Conservation (phyloP, 2,329 filamentous ascomycete genomes). For the Annulohypoxylon truncatum region DNA sequence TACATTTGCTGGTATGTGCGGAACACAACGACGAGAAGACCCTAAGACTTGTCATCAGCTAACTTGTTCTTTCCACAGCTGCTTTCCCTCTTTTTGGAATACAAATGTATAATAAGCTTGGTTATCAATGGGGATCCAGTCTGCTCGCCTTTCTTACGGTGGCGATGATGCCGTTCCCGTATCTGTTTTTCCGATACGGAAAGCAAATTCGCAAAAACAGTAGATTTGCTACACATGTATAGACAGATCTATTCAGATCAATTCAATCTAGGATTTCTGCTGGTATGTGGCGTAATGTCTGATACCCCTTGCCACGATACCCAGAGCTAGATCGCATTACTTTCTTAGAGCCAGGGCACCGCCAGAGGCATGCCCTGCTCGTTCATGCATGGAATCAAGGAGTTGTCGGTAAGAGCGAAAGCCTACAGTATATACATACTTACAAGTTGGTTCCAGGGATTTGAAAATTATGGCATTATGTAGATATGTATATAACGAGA, state of each 20-base stretch:
- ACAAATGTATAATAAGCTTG: slow-evolving; percentile 77
- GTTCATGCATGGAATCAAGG: background rate
- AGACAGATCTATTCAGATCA: background rate
- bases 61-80: slow-evolving; percentile 57
- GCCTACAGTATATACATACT: background rate
- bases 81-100: slow-evolving; percentile 80
- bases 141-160: slow-evolving; percentile 71
- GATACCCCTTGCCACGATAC: background rate
- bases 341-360: background rate
- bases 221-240: slow-evolving; percentile 51
- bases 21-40: background rate
- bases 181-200: slow-evolving; percentile 70
- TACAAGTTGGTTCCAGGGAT: background rate
- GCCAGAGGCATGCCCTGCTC: background rate
- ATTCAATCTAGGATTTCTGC: background rate
- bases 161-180: slow-evolving; percentile 72
- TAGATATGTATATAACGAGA: background rate
- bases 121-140: slow-evolving; percentile 76
- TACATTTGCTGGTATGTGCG: slow-evolving; percentile 72
- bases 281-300: background rate
- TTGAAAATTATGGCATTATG: background rate
- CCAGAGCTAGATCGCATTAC: background rate
- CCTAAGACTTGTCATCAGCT: background rate
- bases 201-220: slow-evolving; percentile 67
- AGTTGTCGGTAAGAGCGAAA: background rate